Conservation (phyloP, 106 monocot genomes). For the Acanthochlamys bracteata region DNA sequence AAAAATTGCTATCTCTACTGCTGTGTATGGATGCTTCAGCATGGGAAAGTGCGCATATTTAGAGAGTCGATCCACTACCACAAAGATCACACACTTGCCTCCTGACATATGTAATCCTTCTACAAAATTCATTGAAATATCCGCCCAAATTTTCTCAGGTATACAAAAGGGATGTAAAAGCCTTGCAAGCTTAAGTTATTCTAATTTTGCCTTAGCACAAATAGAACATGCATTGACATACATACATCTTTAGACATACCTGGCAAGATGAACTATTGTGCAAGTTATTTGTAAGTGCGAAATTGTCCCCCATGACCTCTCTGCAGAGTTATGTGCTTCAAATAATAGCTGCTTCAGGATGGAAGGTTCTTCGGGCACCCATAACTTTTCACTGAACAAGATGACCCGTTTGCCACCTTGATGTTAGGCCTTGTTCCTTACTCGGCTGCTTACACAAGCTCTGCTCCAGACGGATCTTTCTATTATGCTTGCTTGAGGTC, state of each 20-base stretch:
- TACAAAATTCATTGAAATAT: constrained; percentile 9
- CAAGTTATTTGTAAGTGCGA: neutral
- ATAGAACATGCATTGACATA: neutral
- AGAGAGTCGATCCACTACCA: neutral
- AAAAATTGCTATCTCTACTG: neutral
- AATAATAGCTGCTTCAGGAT: neutral
- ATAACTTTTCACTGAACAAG: neutral
- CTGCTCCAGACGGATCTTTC: neutral
- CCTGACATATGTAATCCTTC: neutral
- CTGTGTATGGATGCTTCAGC: neutral
- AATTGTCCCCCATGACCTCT: neutral
- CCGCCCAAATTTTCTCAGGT: neutral
- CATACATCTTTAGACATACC: neutral
- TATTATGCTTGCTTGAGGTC: neutral
- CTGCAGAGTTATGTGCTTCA: neutral
- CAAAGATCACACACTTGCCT: neutral
- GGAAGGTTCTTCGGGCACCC: neutral
- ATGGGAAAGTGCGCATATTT: neutral
- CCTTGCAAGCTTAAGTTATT: neutral
- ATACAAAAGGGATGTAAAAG: neutral
- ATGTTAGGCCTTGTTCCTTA: too few species aligned
- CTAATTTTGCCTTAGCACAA: neutral
- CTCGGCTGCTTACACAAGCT: too few species aligned
- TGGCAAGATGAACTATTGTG: neutral
- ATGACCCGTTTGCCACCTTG: neutral